Evolutionary conservation across 108 stramenopile species (phyloP), one percentile per base, ranked within the genome.

Genomic region (Nitzschia sp.): DNA sequence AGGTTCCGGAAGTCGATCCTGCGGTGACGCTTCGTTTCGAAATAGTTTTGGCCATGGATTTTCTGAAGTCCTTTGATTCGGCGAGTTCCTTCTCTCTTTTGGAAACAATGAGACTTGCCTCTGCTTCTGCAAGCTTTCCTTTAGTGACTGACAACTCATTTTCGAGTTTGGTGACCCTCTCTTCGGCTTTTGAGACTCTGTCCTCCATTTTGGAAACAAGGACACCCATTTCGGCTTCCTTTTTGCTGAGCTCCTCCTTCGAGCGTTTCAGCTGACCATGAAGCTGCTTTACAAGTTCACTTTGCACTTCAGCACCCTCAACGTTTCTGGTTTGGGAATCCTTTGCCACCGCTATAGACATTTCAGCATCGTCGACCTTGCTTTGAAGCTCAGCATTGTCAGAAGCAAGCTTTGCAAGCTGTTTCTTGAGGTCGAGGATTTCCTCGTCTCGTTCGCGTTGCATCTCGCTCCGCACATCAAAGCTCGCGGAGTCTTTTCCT

Each of bases 91-190:
- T 75, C 21, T 80, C 77, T 13, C 84, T 66, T 53, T 68, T 64
- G 31, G 67, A 55, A 50, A 85, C 80, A 68, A 85, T 85, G 2
- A 85, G 53, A 38, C 69, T 53, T 2, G 85, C 81, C 66, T 91
- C 89, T 33, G 83, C 77, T 57, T 90, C 88, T 1, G 68, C 77
- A 38, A 94, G 75, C 55, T 90, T 87, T 17, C 76, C 82, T 54
- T 83, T 82, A 55, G 85, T 81, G n/a, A 58, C 26, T 48, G 78
- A 78, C 3, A 87, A 61, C 38, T 87, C 80, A 36, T 71, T 50
- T 63, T 85, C 84, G 22, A 85, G 69, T 21, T 69, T 73, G 25
- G 71, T 64, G 6, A 85, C 84, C 50, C 76, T 71, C 50, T 80
- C 75, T 55, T 85, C 84, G 1, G 84, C 80, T 45, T 73, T 76